phyloP scores from a whole-genome alignment of 495 filamentous ascomycete species.

The Tricharina praecox region DNA sequence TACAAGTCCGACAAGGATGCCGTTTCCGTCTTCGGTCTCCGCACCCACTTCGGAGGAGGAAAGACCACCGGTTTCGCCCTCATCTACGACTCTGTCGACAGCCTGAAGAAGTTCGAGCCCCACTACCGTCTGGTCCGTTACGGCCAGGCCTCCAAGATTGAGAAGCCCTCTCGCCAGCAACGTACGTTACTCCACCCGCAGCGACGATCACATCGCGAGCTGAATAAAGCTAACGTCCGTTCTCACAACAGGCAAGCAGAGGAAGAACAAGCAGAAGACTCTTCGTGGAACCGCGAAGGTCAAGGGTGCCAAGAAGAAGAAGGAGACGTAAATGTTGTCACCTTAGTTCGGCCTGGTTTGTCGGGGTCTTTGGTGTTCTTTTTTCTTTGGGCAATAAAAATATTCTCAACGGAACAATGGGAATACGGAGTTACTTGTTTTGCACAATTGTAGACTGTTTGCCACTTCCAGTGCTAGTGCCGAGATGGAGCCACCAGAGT shows the following conservation, averaged over 20 bases:
- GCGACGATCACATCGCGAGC: not conserved
- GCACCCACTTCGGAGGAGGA: conserved; percentile 96
- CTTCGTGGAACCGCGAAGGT: conserved; percentile 76
- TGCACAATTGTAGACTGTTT: not conserved
- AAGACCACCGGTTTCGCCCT: conserved; percentile 98
- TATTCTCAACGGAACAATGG: not conserved
- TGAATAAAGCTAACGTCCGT: conserved; percentile 7
- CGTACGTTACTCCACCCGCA: conserved; percentile 48
- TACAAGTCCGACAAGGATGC: conserved; percentile 97
- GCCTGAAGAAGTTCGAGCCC: conserved; percentile 99
- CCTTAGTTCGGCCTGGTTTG: conserved; percentile 1
- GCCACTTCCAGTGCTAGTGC: too few species aligned
- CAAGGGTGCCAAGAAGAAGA: conserved; percentile 55
- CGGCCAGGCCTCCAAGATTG: conserved; percentile 77
- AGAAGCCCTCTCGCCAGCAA: conserved; percentile 93
- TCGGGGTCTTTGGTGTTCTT: not conserved
- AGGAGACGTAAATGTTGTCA: conserved; percentile 39
- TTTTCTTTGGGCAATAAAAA: conserved; percentile 3
- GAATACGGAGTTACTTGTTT: not conserved
- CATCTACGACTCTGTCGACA: conserved; percentile 92
- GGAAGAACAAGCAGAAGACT: conserved; percentile 99
- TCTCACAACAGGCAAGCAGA: conserved; percentile 83
- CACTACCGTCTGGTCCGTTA: conserved; percentile 89
- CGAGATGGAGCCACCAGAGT: too few species aligned
- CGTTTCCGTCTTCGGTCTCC: conserved; percentile 93